These are phyloP conservation scores for Oenanthe sinensis DNA, from an alignment of 129 eudicot species.

Conservation along the genomic window DNA sequence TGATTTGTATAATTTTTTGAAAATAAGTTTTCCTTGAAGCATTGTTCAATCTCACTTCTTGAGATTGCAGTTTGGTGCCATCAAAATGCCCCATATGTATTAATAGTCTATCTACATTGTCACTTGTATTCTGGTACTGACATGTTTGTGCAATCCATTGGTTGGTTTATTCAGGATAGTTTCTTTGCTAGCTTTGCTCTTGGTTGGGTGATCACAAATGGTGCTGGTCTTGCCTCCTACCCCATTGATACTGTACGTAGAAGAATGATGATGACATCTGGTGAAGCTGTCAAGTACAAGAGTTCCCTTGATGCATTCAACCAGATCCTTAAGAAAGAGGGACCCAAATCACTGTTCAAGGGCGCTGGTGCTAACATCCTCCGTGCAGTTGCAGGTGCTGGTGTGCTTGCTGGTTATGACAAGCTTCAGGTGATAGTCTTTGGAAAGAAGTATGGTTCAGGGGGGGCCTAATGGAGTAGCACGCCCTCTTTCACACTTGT, in stretches of 20 bases:
- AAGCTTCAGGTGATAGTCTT: constrained; percentile 68
- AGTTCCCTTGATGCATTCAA: constrained; percentile 14
- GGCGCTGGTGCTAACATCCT: constrained; percentile 40
- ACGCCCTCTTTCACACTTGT: background rate
- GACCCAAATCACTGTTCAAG: constrained; percentile 15
- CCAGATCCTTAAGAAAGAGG: constrained; percentile 18
- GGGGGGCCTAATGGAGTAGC: constrained; percentile 36
- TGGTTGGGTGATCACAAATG: constrained; percentile 18
- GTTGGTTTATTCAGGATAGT: constrained; percentile 10
- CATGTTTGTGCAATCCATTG: background rate
- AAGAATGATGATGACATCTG: constrained; percentile 20
- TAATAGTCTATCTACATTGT: background rate
- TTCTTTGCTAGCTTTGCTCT: constrained; percentile 21
- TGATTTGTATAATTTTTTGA: background rate
- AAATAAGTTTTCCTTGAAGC: background rate
- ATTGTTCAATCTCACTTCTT: background rate
- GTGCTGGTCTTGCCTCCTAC: constrained; percentile 17
- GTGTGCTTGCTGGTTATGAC: constrained; percentile 79
- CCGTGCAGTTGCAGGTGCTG: constrained; percentile 86
- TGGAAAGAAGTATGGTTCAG: constrained; percentile 83
- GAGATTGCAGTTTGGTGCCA: background rate
- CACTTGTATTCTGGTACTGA: background rate
- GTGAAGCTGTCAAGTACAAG: constrained; percentile 19
- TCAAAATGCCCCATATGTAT: background rate
- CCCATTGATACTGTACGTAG: constrained; percentile 18